These are phyloP conservation scores for Colletotrichum paranaense DNA, from an alignment of 2,329 filamentous ascomycete genomes.

Conservation along the genomic window DNA sequence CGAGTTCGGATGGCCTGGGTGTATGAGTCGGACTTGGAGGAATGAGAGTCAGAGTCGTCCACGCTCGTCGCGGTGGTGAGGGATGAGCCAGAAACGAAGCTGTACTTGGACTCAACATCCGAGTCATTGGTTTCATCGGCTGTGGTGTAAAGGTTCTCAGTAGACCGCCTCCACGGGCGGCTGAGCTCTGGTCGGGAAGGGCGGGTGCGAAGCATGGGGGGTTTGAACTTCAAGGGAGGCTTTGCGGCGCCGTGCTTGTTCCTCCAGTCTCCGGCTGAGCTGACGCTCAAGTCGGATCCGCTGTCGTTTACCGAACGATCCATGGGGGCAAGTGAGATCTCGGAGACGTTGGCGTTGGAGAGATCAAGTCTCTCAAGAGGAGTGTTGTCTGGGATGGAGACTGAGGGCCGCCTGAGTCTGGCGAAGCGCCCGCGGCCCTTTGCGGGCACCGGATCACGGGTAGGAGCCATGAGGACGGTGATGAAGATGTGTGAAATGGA, in stretches of 20 bases:
- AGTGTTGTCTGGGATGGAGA: constrained; percentile 31
- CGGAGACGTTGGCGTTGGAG: constrained; percentile 35
- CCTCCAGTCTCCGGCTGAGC: constrained; percentile 25
- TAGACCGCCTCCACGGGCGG: constrained; percentile 30
- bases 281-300: constrained; percentile 27
- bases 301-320: constrained; percentile 22
- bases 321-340: constrained; percentile 24
- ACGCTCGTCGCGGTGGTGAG: constrained; percentile 36
- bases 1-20: constrained; percentile 10
- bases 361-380: constrained; percentile 27
- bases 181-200: constrained; percentile 21
- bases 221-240: constrained; percentile 33
- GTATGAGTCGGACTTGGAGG: constrained; percentile 17
- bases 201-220: constrained; percentile 32
- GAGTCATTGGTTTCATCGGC: constrained; percentile 35
- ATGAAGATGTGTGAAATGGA: not conserved
- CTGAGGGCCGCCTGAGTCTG: constrained; percentile 29
- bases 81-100: constrained; percentile 29
- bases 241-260: constrained; percentile 15
- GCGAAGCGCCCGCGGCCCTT: constrained; percentile 30
- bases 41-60: constrained; percentile 16
- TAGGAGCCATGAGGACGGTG: constrained; percentile 28
- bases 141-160: constrained; percentile 16
- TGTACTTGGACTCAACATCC: constrained; percentile 35
- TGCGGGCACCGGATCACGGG: constrained; percentile 24